Evolutionary conservation across 305 asterid species (phyloP).

Genomic region (Solanum hybrid): DNA sequence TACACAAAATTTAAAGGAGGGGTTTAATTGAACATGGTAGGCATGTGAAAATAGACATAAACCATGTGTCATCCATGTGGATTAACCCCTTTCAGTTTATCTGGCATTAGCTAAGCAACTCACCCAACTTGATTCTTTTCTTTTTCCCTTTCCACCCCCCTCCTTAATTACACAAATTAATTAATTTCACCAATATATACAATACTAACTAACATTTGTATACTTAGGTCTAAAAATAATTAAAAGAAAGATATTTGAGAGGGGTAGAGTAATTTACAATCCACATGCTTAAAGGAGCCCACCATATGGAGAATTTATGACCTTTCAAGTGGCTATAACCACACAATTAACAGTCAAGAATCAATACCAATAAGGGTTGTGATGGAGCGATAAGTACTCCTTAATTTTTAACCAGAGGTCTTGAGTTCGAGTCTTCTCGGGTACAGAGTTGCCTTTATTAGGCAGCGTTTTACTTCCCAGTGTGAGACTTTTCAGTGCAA

Average conservation of each 20-base stretch:
- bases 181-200: background rate
- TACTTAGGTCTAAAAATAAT: background rate
- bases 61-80: conserved; percentile 86
- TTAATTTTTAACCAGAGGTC: background rate
- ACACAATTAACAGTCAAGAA: conserved; percentile 28
- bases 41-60: conserved; percentile 86
- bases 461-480: no score
- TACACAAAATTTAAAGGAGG: conserved; percentile 24
- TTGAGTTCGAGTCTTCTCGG: background rate
- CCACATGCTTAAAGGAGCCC: conserved; percentile 28
- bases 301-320: conserved; percentile 22
- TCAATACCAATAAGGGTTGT: background rate
- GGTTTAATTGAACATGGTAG: conserved; percentile 65
- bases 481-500: background rate
- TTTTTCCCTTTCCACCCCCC: background rate
- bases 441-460: no score
- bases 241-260: background rate
- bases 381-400: background rate
- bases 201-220: background rate
- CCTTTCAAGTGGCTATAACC: conserved; percentile 24
- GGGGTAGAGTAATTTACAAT: background rate
- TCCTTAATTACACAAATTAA: background rate
- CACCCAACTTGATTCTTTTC: conserved; percentile 18
- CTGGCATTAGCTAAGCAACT: conserved; percentile 37
- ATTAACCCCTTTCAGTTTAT: conserved; percentile 30